A percentile compares a stretch with the other conserved stretches of the same genome.
Conservation (phyloP, 2,329 filamentous ascomycete genomes). For the Penicillium sclerotiorum region DNA sequence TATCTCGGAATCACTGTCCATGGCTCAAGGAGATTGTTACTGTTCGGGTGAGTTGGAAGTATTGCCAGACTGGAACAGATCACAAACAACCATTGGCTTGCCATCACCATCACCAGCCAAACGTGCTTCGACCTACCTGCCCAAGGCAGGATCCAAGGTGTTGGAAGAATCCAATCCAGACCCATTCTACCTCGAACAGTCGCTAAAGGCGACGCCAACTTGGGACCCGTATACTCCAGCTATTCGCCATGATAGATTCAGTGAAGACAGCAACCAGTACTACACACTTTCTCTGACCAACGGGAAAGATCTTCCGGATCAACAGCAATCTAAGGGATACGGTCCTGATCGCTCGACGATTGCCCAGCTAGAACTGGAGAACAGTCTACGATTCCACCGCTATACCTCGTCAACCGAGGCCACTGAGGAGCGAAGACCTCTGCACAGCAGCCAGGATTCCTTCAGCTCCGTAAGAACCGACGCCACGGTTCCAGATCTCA, state of each 20-base stretch:
- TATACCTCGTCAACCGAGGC: conserved; percentile 28
- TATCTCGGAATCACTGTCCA: conserved; percentile 35
- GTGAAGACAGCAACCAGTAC: conserved; percentile 34
- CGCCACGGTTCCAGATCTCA: conserved; percentile 37
- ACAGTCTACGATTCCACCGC: conserved; percentile 32
- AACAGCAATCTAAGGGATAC: conserved; percentile 14
- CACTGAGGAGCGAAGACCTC: conserved; percentile 22
- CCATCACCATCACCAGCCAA: conserved; percentile 32
- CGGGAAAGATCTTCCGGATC: conserved; percentile 17
- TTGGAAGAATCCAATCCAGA: conserved; percentile 40
- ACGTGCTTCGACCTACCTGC: conserved; percentile 35
- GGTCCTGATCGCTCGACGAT: conserved; percentile 33
- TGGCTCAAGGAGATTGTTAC: conserved; percentile 39
- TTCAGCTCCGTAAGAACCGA: conserved; percentile 38
- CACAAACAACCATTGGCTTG: conserved; percentile 33
- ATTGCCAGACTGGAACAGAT: conserved; percentile 35
- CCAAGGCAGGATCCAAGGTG: conserved; percentile 27
- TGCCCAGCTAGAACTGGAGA: conserved; percentile 35
- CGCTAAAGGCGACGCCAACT: conserved; percentile 31
- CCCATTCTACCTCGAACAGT: conserved; percentile 44
- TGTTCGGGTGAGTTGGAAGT: conserved; percentile 38
- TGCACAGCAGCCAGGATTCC: conserved; percentile 36
- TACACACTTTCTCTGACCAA: conserved; percentile 34
- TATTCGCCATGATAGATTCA: conserved; percentile 36
- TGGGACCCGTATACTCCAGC: conserved; percentile 28